Conservation (phyloP, 2,329 filamentous ascomycete species). For the Massarina eburnea region DNA sequence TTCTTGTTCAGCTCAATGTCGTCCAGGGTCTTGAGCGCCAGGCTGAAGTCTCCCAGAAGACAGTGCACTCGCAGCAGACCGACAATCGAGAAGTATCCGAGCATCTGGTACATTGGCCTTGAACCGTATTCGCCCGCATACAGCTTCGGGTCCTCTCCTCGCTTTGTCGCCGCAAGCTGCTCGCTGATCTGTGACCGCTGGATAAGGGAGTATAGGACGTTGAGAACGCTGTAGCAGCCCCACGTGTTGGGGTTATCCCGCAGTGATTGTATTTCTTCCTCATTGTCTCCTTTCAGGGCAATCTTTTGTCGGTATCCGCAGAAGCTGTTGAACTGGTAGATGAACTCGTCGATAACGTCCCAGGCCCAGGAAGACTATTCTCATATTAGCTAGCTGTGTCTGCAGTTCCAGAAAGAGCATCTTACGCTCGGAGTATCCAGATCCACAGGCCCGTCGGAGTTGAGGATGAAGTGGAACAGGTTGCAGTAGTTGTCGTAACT, state of each 20-base stretch:
- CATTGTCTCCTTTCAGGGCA: slow-evolving; percentile 78
- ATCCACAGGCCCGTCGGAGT: slow-evolving; percentile 98
- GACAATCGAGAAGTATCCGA: slow-evolving; percentile 99
- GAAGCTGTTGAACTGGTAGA: slow-evolving; percentile 99
- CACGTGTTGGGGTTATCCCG: slow-evolving; percentile 98
- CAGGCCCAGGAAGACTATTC: slow-evolving; percentile 99
- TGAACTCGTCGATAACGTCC: slow-evolving; percentile 99
- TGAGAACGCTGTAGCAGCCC: slow-evolving; percentile 99
- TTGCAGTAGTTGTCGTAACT: slow-evolving; percentile 99
- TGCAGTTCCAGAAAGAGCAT: slow-evolving; percentile 23
- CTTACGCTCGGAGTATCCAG: slow-evolving; percentile 93
- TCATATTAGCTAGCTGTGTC: slow-evolving; percentile 15
- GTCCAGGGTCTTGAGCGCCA: slow-evolving; percentile 97
- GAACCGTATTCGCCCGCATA: slow-evolving; percentile 95
- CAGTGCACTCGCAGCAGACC: slow-evolving; percentile 95
- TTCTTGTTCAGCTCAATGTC: slow-evolving; percentile 99
- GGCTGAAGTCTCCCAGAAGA: slow-evolving; percentile 94
- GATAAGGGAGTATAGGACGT: slow-evolving; percentile 98
- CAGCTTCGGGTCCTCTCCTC: slow-evolving; percentile 82
- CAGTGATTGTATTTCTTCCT: slow-evolving; percentile 88
- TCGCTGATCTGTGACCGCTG: slow-evolving; percentile 98
- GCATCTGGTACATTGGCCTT: slow-evolving; percentile 94
- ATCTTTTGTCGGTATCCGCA: slow-evolving; percentile 94
- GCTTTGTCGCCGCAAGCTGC: slow-evolving; percentile 92
- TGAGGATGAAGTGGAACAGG: slow-evolving; percentile 98